Conservation (phyloP, 1,284 basidiomycete genomes). For the Microbotryomycetes sp. region DNA sequence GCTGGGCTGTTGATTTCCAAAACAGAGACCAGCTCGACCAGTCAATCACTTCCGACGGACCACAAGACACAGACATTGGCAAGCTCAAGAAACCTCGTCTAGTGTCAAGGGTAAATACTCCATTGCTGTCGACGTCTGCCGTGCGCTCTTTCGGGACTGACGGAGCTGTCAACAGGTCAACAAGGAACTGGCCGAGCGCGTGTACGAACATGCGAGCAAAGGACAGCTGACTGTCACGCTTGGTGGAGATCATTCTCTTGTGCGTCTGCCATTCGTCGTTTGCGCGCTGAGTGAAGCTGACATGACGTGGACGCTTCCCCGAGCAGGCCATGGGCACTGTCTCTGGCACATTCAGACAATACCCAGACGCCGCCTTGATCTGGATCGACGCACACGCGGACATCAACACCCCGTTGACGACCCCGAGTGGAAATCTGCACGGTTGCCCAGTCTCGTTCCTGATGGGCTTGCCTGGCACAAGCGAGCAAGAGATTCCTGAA, state of each 20-base stretch:
- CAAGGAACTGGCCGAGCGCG: constrained; percentile 65
- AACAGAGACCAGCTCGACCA: constrained; percentile 83
- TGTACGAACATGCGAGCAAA: constrained; percentile 64
- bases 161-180: constrained; percentile 63
- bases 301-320: background rate
- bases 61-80: constrained; percentile 70
- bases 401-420: constrained; percentile 84
- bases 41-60: constrained; percentile 45
- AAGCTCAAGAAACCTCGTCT: constrained; percentile 79
- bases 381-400: constrained; percentile 65
- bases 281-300: too few species aligned
- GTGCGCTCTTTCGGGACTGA: background rate
- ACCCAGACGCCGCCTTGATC: constrained; percentile 66
- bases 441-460: constrained; percentile 98
- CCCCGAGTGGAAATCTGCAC: constrained; percentile 85
- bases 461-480: constrained; percentile 39
- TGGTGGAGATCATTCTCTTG: constrained; percentile 94
- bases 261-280: constrained; percentile 42
- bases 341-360: constrained; percentile 57
- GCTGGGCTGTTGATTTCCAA: constrained; percentile 82
- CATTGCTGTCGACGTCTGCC: background rate
- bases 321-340: constrained; percentile 82
- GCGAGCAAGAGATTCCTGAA: constrained; percentile 43
- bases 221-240: constrained; percentile 83
- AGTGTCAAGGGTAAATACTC: constrained; percentile 48